Evolutionary conservation across 2,329 filamentous ascomycete genomes (phyloP).

Genomic region (Torrubiella hemipterigena): DNA sequence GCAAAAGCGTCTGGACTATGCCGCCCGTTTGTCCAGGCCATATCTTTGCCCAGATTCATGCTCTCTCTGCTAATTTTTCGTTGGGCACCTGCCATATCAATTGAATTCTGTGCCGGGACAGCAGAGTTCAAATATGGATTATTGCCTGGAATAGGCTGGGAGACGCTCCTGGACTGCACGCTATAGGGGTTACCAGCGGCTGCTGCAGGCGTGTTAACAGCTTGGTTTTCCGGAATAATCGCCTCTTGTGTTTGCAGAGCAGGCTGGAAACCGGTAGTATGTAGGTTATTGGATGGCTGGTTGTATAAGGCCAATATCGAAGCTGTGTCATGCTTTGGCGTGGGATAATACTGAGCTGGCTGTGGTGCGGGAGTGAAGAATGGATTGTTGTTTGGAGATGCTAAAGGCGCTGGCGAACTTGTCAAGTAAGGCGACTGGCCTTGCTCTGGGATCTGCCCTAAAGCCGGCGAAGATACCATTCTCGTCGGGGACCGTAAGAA

Average conservation of each 20-base stretch:
- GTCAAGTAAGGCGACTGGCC: conserved; percentile 30
- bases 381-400: conserved; percentile 21
- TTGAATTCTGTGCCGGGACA: too few relatives aligned
- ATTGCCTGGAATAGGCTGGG: conserved; percentile 25
- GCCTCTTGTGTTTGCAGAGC: conserved; percentile 15
- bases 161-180: conserved; percentile 15
- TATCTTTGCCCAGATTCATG: conserved; percentile 51
- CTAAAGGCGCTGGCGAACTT: conserved; percentile 15
- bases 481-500: conserved; percentile 36
- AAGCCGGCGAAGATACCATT: conserved; percentile 32
- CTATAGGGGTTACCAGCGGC: conserved; percentile 8
- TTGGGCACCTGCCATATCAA: too few relatives aligned
- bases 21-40: conserved; percentile 55
- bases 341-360: conserved; percentile 25
- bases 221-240: conserved; percentile 17
- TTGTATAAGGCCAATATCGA: conserved; percentile 69
- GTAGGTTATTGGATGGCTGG: conserved; percentile 41
- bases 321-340: conserved; percentile 51
- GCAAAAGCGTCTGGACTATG: conserved; percentile 75
- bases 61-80: conserved; percentile 52
- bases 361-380: conserved; percentile 20
- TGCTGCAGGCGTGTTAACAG: conserved; percentile 12
- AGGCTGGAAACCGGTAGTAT: conserved; percentile 20
- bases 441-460: conserved; percentile 42
- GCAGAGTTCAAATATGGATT: conserved; percentile 45